Percentiles rank a stretch among this genome's conserved stretches.
Conservation (phyloP, 2,329 filamentous ascomycete species). For the Ophiostoma perfectum region DNA sequence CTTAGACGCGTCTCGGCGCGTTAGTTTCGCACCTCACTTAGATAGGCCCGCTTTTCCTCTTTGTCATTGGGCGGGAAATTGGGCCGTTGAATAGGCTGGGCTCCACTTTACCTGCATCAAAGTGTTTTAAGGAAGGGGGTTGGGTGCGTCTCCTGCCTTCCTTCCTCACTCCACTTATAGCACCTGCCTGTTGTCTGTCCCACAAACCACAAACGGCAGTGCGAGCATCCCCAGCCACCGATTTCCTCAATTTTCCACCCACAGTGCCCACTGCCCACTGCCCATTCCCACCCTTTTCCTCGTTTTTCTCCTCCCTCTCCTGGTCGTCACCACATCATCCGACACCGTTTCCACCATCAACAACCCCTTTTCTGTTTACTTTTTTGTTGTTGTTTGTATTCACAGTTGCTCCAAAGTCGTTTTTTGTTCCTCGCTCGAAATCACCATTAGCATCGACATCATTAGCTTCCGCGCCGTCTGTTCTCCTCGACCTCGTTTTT, state of each 20-base stretch:
- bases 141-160: background rate
- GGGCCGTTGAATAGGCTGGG: constrained; percentile 16
- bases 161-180: background rate
- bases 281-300: constrained; percentile 15
- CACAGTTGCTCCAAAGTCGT: background rate
- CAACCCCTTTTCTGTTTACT: constrained; percentile 4
- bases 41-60: background rate
- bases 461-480: background rate
- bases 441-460: constrained; percentile 12
- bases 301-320: constrained; percentile 4
- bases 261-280: background rate
- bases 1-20: constrained; percentile 21
- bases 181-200: constrained; percentile 3
- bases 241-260: constrained; percentile 12
- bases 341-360: constrained; percentile 4
- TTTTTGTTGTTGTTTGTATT: constrained; percentile 12
- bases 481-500: background rate
- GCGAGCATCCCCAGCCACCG: constrained; percentile 23
- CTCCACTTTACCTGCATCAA: constrained; percentile 19
- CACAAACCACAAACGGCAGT: constrained; percentile 15
- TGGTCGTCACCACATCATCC: constrained; percentile 15
- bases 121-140: constrained; percentile 9
- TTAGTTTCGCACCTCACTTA: constrained; percentile 22
- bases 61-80: background rate
- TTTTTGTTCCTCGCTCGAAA: constrained; percentile 3